Evolutionary conservation across 768 basidiomycete genomes (phyloP).

Genomic region (Exidia glandulosa): DNA sequence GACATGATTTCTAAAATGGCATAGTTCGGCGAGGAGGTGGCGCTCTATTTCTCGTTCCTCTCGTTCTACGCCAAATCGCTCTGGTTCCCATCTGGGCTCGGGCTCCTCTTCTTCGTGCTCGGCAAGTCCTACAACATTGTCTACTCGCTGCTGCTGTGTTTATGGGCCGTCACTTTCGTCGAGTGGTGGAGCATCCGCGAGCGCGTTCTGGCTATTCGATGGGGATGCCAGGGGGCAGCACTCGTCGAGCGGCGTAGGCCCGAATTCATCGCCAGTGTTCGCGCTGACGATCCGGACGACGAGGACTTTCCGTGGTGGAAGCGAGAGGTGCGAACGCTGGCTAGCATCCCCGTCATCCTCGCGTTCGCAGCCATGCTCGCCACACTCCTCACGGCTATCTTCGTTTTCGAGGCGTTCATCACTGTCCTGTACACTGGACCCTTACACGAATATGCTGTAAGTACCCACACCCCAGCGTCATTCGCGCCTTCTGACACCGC

Average conservation of each 20-base stretch:
- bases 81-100: constrained; percentile 61
- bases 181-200: constrained; percentile 90
- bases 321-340: constrained; percentile 54
- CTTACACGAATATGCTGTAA: constrained; percentile 64
- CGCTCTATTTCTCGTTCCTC: constrained; percentile 85
- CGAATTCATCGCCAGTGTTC: constrained; percentile 2
- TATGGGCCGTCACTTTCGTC: constrained; percentile 81
- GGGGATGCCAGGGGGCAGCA: constrained; percentile 69
- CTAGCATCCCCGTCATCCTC: constrained; percentile 61
- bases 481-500: not conserved
- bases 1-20: not conserved
- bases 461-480: constrained; percentile 17
- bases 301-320: constrained; percentile 54
- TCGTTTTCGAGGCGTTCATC: constrained; percentile 84
- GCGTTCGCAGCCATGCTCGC: constrained; percentile 62
- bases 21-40: constrained; percentile 71
- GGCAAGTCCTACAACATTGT: constrained; percentile 61
- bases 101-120: constrained; percentile 58
- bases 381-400: constrained; percentile 66
- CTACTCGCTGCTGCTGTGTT: constrained; percentile 64
- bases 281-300: constrained; percentile 9
- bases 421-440: constrained; percentile 82
- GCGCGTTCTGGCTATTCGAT: constrained; percentile 68
- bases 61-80: constrained; percentile 74
- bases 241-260: constrained; percentile 59